Percentiles rank a stretch among this genome's conserved stretches.
Evolutionary conservation across 2,329 filamentous ascomycete species (phyloP).

Genomic region (Monascus ruber): DNA sequence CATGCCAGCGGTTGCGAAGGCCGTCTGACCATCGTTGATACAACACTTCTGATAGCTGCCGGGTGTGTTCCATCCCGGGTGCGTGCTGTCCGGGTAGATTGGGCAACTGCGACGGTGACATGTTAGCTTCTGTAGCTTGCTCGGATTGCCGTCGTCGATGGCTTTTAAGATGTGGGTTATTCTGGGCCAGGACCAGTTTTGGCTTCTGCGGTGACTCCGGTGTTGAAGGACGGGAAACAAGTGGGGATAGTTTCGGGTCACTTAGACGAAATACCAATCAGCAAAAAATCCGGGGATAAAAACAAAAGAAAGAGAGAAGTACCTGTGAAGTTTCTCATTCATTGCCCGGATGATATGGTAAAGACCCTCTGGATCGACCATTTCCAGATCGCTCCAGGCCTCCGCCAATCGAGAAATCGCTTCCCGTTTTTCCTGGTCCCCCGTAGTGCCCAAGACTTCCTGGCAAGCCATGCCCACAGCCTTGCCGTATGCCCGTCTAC

Average conservation of each 20-base stretch:
- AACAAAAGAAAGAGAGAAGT: background rate
- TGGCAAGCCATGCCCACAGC: constrained; percentile 73
- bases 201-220: constrained; percentile 35
- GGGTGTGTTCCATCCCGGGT: constrained; percentile 83
- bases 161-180: constrained; percentile 74
- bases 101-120: constrained; percentile 26
- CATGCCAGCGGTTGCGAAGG: constrained; percentile 58
- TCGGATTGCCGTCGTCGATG: constrained; percentile 55
- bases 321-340: constrained; percentile 55
- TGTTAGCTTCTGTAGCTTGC: constrained; percentile 20
- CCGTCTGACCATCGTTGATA: constrained; percentile 86
- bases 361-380: constrained; percentile 79
- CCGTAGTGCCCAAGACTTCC: constrained; percentile 74
- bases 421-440: constrained; percentile 60
- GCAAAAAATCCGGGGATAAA: background rate
- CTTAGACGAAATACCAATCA: constrained; percentile 6
- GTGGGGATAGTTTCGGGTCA: constrained; percentile 27
- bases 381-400: constrained; percentile 73
- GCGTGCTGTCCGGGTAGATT: constrained; percentile 47
- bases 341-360: constrained; percentile 73
- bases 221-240: constrained; percentile 26
- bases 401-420: constrained; percentile 73
- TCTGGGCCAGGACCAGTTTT: constrained; percentile 67
- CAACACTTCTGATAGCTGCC: constrained; percentile 77
- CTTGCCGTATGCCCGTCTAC: constrained; percentile 68